A percentile compares a stretch with the other conserved stretches of the same genome.
Evolutionary conservation across 2,329 filamentous ascomycete genomes (phyloP).

Genomic region (Cladosporium austrohemisphaericum): DNA sequence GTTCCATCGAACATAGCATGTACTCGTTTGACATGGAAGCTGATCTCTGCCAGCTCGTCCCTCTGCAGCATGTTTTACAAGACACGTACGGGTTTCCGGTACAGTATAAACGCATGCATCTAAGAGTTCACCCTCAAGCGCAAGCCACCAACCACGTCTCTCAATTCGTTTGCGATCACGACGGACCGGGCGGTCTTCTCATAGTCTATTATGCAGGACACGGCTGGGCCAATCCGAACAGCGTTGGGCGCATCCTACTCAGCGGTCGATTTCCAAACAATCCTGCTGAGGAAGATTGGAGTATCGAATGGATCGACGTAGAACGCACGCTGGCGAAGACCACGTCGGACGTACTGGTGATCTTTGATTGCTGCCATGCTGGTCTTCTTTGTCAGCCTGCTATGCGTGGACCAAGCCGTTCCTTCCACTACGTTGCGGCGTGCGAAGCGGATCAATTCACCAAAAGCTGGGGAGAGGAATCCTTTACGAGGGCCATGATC

Average conservation of each 20-base stretch:
- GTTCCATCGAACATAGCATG: background rate
- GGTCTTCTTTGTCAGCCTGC: slow-evolving; percentile 6
- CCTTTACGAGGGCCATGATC: background rate
- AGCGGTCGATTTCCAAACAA: background rate
- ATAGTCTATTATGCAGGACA: slow-evolving; percentile 33
- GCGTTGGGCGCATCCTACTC: background rate
- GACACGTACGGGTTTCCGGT: slow-evolving; percentile 1
- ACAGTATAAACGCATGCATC: background rate
- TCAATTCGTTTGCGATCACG: slow-evolving; percentile 22
- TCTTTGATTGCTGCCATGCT: slow-evolving; percentile 15
- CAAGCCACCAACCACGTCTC: slow-evolving; percentile 22
- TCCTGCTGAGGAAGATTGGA: background rate
- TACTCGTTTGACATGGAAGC: background rate
- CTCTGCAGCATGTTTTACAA: background rate
- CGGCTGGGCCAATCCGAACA: slow-evolving; percentile 14
- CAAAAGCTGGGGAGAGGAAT: background rate
- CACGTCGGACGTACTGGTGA: slow-evolving; percentile 9
- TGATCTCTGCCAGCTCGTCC: background rate
- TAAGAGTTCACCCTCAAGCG: slow-evolving; percentile 1
- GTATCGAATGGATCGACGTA: background rate
- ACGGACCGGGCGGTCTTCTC: slow-evolving; percentile 22
- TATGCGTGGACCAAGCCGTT: background rate
- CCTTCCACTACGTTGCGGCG: background rate
- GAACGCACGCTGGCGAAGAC: background rate
- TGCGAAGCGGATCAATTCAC: background rate